Evolutionary conservation across 1,284 basidiomycete species (phyloP), one percentile per base, ranked within the genome.

Genomic region (Flammula alnicola): DNA sequence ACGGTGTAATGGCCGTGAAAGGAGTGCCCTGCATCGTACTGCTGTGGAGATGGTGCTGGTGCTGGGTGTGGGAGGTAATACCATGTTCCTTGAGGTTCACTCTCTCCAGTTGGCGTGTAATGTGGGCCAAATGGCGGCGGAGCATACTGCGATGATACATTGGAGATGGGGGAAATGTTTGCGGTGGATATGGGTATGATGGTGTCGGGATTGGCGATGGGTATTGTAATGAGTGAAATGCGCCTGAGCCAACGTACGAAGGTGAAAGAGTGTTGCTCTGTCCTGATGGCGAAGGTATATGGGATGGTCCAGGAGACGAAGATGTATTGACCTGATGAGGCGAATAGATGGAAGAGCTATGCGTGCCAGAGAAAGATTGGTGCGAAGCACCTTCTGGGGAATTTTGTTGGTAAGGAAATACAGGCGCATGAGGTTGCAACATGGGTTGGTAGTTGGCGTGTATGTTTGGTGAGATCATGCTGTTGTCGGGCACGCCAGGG

Each of bases 41-140:
- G 71, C 8, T 63, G 66, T 4, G 55, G 54, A 7, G 22, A 64
- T 51, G n/a, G n/a, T n/a, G n/a, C n/a, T n/a, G n/a, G n/a, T n/a
- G 66, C 20, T 46, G 59, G 55, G 25, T 66, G 72, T 12, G 75
- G 72, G 20, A 80, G 58, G 55, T 81, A 84, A 74, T 77, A 86
- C 82, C 80, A 84, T 7, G 71, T 67, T n/a, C 76, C 76, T 49
- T 73, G 74, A 16, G 64, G 61, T 12, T 72, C 72, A 7, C 66
- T 61, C 16, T 73, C 73, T 2, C 60, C 54, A 8, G 66, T 54
- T 17, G 63, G 51, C 8, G 64, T 42, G 52, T 66, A 76, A 41
- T 66, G 69, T 25, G 69, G 75, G 6, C 64, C 57, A 53, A 74
- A 76, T 3, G 72, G 69, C 11, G 73, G 55, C 3, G 66, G 61